phyloP scores from a whole-genome alignment of 306 rosid species.

The Gillenia trifoliata region DNA sequence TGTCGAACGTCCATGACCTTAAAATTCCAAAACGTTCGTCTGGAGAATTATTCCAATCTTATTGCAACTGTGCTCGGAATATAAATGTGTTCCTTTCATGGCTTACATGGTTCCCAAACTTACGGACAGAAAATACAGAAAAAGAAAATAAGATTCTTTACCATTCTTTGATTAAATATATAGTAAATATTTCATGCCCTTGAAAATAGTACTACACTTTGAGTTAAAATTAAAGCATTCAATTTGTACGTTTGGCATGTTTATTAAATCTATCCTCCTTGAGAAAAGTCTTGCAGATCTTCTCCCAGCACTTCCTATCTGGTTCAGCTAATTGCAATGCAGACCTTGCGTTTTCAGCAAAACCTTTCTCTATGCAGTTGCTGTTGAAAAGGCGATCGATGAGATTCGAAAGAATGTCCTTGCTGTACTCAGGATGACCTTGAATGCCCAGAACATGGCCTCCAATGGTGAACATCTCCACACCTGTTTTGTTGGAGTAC shows the following conservation, averaged over 20 bases:
- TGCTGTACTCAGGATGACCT: conserved; percentile 69
- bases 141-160: no score
- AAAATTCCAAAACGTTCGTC: neutral
- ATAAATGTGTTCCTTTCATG: neutral
- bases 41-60: neutral
- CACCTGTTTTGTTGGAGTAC: conserved; percentile 57
- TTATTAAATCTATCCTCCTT: conserved; percentile 14
- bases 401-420: conserved; percentile 48
- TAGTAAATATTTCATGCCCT: no score
- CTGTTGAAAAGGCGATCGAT: conserved; percentile 47
- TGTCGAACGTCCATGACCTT: no score
- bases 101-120: neutral
- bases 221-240: neutral
- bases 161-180: no score
- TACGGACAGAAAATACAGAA: neutral
- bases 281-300: conserved; percentile 59
- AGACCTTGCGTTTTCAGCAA: conserved; percentile 46
- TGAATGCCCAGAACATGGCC: conserved; percentile 62
- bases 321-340: conserved; percentile 41
- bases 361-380: conserved; percentile 37
- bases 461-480: conserved; percentile 59
- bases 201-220: no score
- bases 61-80: neutral
- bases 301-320: conserved; percentile 47
- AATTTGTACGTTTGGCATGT: no score